Conservation (phyloP, 2,329 filamentous ascomycete species). For the Stemphylium beticola region DNA sequence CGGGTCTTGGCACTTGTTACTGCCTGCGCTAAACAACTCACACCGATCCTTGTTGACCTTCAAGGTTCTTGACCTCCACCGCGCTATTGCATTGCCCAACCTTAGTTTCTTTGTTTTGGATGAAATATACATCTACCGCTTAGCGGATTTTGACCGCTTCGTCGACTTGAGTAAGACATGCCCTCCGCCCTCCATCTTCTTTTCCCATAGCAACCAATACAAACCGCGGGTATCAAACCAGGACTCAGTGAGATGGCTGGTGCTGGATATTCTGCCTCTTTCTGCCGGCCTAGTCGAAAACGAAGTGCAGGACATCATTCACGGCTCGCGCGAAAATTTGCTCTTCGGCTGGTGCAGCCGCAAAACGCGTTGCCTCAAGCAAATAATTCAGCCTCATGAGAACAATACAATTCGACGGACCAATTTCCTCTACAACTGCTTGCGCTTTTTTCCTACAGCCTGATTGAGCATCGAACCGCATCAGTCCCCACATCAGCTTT, state of each 20-base stretch:
- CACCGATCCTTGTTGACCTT: conserved; percentile 19
- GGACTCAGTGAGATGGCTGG: conserved; percentile 29
- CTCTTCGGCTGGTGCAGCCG: background rate
- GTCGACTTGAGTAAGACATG: conserved; percentile 32
- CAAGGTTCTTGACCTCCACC: conserved; percentile 14
- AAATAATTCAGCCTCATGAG: conserved; percentile 12
- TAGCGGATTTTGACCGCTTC: conserved; percentile 29
- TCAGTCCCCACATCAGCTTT: background rate
- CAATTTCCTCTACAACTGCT: background rate
- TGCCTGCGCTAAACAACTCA: conserved; percentile 25
- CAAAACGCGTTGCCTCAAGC: conserved; percentile 12
- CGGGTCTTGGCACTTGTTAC: conserved; percentile 8
- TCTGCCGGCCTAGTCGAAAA: conserved; percentile 15
- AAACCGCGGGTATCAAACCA: conserved; percentile 14
- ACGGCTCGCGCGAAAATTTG: conserved; percentile 6
- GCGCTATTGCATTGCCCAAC: conserved; percentile 16
- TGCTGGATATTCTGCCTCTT: conserved; percentile 14
- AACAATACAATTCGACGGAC: conserved; percentile 5
- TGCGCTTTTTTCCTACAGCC: conserved; percentile 8
- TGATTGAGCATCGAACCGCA: background rate
- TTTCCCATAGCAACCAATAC: conserved; percentile 18
- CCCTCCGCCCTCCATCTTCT: conserved; percentile 21
- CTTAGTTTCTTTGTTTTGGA: conserved; percentile 16
- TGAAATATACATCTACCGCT: conserved; percentile 17
- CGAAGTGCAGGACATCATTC: conserved; percentile 8